A percentile compares a stretch with the other conserved stretches of the same genome.
phyloP scores from a whole-genome alignment of 2,329 filamentous ascomycete species.

The Chaetomiaceae sp. region DNA sequence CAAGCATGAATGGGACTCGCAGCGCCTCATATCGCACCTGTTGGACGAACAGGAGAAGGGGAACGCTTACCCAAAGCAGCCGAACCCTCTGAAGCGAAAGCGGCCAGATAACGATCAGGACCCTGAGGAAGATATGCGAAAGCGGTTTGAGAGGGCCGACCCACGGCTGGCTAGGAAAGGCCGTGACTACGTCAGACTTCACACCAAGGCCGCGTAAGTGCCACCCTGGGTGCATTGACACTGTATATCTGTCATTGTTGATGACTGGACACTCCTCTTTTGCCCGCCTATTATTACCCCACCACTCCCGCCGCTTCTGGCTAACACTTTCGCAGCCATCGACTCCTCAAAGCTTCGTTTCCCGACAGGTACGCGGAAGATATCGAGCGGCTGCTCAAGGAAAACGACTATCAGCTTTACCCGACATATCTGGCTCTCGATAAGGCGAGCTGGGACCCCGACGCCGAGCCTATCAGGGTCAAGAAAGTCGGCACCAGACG shows the following conservation, averaged over 20 bases:
- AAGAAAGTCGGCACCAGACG: constrained; percentile 28
- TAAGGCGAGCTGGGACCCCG: constrained; percentile 4
- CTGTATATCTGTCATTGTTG: not conserved
- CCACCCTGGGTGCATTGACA: too few relatives aligned
- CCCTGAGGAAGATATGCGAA: not conserved
- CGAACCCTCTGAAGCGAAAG: constrained; percentile 40
- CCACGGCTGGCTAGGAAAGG: not conserved
- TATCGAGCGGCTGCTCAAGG: constrained; percentile 22
- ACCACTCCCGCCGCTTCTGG: too few relatives aligned
- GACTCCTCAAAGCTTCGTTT: constrained; percentile 36
- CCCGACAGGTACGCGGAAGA: constrained; percentile 30
- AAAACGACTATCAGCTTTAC: constrained; percentile 31
- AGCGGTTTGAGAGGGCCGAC: not conserved
- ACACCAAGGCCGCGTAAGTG: constrained; percentile 21
- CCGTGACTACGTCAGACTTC: constrained; percentile 12
- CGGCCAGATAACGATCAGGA: constrained; percentile 17
- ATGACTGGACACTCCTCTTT: too few relatives aligned
- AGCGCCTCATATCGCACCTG: constrained; percentile 35
- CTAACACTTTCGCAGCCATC: constrained; percentile 18
- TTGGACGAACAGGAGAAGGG: constrained; percentile 39
- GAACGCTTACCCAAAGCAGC: constrained; percentile 34
- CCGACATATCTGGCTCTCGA: constrained; percentile 35
- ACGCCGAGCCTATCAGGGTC: constrained; percentile 25
- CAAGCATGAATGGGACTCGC: constrained; percentile 29
- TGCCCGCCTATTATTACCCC: too few relatives aligned